A percentile compares a stretch with the other conserved stretches of the same genome.
Conservation (phyloP, 352 stramenopile genomes). For the Phytopythium vexans region DNA sequence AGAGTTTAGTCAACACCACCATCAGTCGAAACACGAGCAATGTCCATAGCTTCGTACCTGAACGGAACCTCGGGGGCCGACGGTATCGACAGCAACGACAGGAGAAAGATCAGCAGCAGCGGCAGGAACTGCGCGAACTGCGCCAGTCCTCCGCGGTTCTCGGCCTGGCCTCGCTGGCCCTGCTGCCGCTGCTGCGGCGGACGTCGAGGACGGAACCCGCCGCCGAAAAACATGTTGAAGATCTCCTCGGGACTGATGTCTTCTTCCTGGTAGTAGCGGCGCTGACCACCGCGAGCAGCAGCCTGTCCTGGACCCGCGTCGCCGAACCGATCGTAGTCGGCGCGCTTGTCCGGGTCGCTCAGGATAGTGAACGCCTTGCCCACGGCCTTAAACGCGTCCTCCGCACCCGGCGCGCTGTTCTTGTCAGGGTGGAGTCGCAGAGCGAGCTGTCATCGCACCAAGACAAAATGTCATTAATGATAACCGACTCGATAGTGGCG, state of each 20-base stretch:
- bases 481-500: neutral
- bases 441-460: slow-evolving; percentile 54
- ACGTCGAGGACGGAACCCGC: slow-evolving; percentile 65
- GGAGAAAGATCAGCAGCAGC: slow-evolving; percentile 81
- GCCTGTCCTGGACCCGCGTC: slow-evolving; percentile 47
- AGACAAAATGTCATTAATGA: slow-evolving; percentile 1
- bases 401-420: slow-evolving; percentile 95
- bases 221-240: slow-evolving; percentile 93
- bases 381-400: slow-evolving; percentile 97
- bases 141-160: slow-evolving; percentile 35
- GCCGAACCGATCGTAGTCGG: slow-evolving; percentile 83
- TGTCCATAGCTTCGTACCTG: slow-evolving; percentile 21
- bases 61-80: slow-evolving; percentile 72
- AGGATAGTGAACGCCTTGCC: slow-evolving; percentile 93
- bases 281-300: slow-evolving; percentile 13
- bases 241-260: slow-evolving; percentile 90
- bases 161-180: slow-evolving; percentile 36
- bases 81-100: slow-evolving; percentile 80
- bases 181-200: slow-evolving; percentile 30
- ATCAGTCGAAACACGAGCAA: neutral
- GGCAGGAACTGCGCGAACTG: slow-evolving; percentile 82
- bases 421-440: slow-evolving; percentile 91
- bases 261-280: slow-evolving; percentile 66
- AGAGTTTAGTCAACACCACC: neutral
- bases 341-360: slow-evolving; percentile 86